Percentiles rank a stretch among this genome's conserved stretches.
These are phyloP conservation scores for Hyaloscypha hepaticicola DNA, from an alignment of 495 filamentous ascomycete species.

Conservation along the genomic window DNA sequence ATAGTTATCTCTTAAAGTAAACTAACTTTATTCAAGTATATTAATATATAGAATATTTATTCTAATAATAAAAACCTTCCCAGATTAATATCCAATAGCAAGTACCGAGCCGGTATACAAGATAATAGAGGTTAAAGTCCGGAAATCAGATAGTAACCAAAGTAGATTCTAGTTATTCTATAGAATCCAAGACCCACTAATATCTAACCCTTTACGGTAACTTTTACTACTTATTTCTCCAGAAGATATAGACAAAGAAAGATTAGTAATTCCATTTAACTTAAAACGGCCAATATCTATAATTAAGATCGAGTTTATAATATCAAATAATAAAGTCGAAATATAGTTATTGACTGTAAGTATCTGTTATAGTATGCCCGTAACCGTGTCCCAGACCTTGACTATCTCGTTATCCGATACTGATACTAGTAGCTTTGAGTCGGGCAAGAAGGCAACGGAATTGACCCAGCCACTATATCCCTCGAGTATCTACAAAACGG, in stretches of 20 bases:
- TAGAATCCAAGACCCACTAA: background rate
- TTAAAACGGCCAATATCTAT: background rate
- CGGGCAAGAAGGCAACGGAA: background rate
- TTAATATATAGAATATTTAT: background rate
- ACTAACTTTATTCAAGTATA: too few species aligned
- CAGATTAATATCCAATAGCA: constrained; percentile 4
- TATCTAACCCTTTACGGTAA: background rate
- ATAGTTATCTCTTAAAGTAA: too few species aligned
- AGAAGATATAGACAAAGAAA: background rate
- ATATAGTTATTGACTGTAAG: background rate
- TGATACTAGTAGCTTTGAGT: background rate
- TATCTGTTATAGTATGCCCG: background rate
- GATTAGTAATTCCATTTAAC: background rate
- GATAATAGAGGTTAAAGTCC: background rate
- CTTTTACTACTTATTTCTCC: background rate
- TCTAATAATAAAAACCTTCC: background rate
- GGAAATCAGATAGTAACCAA: constrained; percentile 2
- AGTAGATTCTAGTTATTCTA: background rate
- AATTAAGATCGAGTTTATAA: background rate
- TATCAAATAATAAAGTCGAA: background rate
- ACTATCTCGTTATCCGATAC: background rate
- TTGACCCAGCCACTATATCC: background rate
- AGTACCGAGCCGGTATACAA: background rate
- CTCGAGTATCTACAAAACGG: background rate
- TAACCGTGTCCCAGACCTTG: background rate